Conservation (phyloP, 495 filamentous ascomycete species). For the Penicillium daleae region DNA sequence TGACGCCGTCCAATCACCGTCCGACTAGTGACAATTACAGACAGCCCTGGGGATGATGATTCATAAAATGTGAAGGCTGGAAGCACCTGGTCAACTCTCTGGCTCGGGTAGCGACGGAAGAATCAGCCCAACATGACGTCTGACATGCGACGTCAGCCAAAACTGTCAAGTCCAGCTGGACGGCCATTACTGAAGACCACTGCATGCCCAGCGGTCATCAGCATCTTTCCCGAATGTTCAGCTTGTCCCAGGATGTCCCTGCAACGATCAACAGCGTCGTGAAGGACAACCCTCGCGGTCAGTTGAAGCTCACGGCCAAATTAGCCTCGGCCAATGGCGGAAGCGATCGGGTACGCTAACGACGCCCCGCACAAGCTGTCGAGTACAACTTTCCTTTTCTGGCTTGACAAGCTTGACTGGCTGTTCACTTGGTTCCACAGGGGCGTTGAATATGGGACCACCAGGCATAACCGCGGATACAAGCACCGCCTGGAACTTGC, state of each 20-base stretch:
- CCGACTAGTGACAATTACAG: not conserved
- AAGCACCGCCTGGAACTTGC: not conserved
- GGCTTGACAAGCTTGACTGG: not conserved
- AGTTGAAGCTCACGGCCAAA: not conserved
- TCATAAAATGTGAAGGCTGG: not conserved
- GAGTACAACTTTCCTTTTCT: constrained; percentile 12
- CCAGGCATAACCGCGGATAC: constrained; percentile 9
- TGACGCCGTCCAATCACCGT: not conserved
- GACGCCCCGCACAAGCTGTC: constrained; percentile 3
- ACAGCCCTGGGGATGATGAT: not conserved
- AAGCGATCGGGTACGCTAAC: constrained; percentile 15
- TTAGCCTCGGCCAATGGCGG: constrained; percentile 15
- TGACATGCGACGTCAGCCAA: not conserved
- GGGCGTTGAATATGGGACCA: constrained; percentile 17
- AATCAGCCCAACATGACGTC: not conserved
- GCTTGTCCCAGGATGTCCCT: not conserved
- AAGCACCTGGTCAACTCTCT: not conserved
- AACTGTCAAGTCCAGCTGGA: not conserved
- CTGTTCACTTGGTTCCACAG: constrained; percentile 9
- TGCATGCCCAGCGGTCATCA: no score
- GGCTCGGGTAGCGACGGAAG: not conserved
- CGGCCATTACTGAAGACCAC: not conserved
- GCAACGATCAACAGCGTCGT: not conserved
- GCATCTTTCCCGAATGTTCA: not conserved
- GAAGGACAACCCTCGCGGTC: not conserved